Evolutionary conservation across 257 asterid genomes (phyloP).

Genomic region (Anisodus tanguticus): DNA sequence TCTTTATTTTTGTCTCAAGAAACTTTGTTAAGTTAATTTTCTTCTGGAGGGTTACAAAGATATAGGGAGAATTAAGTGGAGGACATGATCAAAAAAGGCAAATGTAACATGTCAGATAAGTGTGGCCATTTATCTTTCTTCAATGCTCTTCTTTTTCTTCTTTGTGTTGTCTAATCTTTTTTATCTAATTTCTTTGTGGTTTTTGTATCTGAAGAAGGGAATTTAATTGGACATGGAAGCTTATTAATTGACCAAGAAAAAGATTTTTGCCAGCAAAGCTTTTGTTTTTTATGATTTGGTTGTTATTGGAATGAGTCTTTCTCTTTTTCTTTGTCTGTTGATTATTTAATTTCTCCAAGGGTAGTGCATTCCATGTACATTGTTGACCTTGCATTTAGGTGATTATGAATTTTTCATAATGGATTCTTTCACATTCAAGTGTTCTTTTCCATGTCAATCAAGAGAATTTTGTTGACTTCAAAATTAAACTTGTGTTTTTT

Average conservation of each 20-base stretch:
- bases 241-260: neutral
- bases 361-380: conserved; percentile 29
- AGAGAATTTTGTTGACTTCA: neutral
- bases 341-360: neutral
- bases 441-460: neutral
- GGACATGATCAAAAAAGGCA: neutral
- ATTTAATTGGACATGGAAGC: no score
- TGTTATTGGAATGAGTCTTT: neutral
- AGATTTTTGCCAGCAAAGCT: conserved; percentile 10
- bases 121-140: conserved; percentile 1
- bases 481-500: no score
- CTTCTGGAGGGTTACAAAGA: conserved; percentile 22
- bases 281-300: neutral
- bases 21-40: neutral
- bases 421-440: neutral
- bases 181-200: no score
- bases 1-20: neutral
- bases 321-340: neutral
- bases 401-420: conserved; percentile 15
- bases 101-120: conserved; percentile 6
- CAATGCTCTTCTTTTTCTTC: neutral
- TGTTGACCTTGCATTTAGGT: neutral
- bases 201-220: neutral
- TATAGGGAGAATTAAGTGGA: conserved; percentile 26
- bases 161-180: neutral